These are phyloP conservation scores for Periconia macrospinosa DNA, from an alignment of 2,329 filamentous ascomycete genomes.

Conservation along the genomic window DNA sequence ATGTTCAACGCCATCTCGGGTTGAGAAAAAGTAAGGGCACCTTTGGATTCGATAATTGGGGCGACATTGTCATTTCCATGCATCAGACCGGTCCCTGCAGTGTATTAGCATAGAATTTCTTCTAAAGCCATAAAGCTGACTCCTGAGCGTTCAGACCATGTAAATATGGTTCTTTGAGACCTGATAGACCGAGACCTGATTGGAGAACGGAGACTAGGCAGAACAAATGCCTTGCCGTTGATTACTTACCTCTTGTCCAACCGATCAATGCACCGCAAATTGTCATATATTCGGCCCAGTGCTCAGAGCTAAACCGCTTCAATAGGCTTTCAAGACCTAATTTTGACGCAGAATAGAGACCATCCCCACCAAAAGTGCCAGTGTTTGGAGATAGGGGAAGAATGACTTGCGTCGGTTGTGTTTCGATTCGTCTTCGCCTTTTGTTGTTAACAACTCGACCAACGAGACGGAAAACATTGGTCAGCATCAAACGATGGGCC, in stretches of 20 bases:
- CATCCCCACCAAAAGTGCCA: slow-evolving; percentile 48
- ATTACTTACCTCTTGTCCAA: slow-evolving; percentile 52
- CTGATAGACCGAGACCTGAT: no score
- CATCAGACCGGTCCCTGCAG: slow-evolving; percentile 50
- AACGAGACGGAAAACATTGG: slow-evolving; percentile 86
- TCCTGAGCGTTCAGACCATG: no score
- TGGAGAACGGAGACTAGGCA: no score
- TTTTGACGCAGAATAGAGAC: slow-evolving; percentile 51
- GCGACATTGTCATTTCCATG: slow-evolving; percentile 46
- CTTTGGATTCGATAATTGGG: slow-evolving; percentile 66
- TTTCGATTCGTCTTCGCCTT: slow-evolving; percentile 26
- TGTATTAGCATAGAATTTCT: no score
- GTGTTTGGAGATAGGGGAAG: slow-evolving; percentile 51
- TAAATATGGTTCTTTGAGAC: no score
- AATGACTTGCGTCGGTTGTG: slow-evolving; percentile 48
- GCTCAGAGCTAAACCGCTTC: slow-evolving; percentile 40
- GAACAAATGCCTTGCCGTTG: no score
- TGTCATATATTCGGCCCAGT: slow-evolving; percentile 47
- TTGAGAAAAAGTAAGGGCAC: slow-evolving; percentile 45
- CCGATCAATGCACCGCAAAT: slow-evolving; percentile 49
- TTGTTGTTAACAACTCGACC: slow-evolving; percentile 71
- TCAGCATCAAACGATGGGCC: slow-evolving; percentile 96
- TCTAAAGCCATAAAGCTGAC: no score
- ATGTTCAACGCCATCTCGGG: slow-evolving; percentile 49
- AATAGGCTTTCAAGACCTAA: slow-evolving; percentile 43